phyloP scores from a whole-genome alignment of 331 rosid species.

The Pyrus hybrid region DNA sequence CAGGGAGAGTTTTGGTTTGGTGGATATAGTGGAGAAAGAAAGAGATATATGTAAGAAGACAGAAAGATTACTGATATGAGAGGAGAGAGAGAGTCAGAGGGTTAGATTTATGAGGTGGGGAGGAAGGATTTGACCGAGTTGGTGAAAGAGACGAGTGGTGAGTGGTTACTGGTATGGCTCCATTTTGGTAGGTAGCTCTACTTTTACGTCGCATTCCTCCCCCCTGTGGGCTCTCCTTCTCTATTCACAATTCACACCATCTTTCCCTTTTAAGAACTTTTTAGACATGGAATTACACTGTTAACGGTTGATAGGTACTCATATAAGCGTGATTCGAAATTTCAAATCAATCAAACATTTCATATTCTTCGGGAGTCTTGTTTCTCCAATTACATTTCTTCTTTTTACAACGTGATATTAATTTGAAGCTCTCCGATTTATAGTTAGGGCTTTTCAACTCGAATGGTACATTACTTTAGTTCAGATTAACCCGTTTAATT shows the following conservation, averaged over 20 bases:
- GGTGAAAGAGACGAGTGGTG: slow-evolving; percentile 55
- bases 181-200: slow-evolving; percentile 37
- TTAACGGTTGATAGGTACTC: no score
- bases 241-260: not conserved
- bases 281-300: no score
- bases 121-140: slow-evolving; percentile 44
- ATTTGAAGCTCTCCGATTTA: no score
- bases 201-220: slow-evolving; percentile 17
- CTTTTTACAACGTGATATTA: no score
- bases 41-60: not conserved
- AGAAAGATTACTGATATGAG: not conserved
- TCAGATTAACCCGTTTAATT: no score
- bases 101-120: not conserved
- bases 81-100: not conserved
- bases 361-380: not conserved
- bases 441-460: no score
- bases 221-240: slow-evolving; percentile 1
- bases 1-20: not conserved
- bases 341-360: not conserved
- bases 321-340: not conserved
- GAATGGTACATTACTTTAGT: no score
- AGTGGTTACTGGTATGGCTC: slow-evolving; percentile 37
- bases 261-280: not conserved
- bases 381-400: no score
- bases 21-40: not conserved